Conservation (phyloP, 1,284 basidiomycete species). For the Melampsora americana region DNA sequence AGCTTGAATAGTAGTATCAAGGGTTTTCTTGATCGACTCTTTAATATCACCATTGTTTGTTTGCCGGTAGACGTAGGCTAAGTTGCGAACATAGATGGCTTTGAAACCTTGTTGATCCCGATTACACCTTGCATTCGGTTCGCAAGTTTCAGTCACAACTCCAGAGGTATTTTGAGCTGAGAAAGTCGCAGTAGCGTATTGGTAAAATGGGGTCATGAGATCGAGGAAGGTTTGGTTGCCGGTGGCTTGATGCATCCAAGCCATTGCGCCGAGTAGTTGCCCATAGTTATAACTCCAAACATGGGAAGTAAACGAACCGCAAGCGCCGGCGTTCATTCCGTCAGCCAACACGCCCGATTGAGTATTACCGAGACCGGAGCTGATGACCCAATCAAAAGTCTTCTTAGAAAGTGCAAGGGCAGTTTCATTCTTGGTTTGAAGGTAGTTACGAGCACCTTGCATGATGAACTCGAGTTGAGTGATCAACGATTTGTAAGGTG, state of each 20-base stretch:
- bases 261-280: conserved; percentile 1
- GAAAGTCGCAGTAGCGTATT: conserved; percentile 21
- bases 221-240: conserved; percentile 8
- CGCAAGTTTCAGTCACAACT: conserved; percentile 37
- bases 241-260: conserved; percentile 28
- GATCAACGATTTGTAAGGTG: conserved; percentile 42
- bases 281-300: conserved; percentile 44
- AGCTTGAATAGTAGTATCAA: conserved; percentile 22
- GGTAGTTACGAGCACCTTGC: conserved; percentile 33
- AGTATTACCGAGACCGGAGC: conserved; percentile 31
- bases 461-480: conserved; percentile 37
- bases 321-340: conserved; percentile 38
- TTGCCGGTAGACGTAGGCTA: conserved; percentile 30
- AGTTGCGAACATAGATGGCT: conserved; percentile 30
- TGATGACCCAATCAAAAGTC: conserved; percentile 42
- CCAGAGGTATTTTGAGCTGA: conserved; percentile 23
- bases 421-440: conserved; percentile 29
- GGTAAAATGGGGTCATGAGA: conserved; percentile 17
- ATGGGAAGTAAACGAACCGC: conserved; percentile 32
- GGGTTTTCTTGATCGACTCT: conserved; percentile 8
- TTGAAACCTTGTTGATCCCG: conserved; percentile 45
- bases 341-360: conserved; percentile 31
- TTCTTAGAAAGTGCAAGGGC: conserved; percentile 29
- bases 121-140: conserved; percentile 27
- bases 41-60: conserved; percentile 10